Base-by-base conservation (phyloP, 2,329 filamentous ascomycete genomes). In the Cercospora sp. region DNA sequence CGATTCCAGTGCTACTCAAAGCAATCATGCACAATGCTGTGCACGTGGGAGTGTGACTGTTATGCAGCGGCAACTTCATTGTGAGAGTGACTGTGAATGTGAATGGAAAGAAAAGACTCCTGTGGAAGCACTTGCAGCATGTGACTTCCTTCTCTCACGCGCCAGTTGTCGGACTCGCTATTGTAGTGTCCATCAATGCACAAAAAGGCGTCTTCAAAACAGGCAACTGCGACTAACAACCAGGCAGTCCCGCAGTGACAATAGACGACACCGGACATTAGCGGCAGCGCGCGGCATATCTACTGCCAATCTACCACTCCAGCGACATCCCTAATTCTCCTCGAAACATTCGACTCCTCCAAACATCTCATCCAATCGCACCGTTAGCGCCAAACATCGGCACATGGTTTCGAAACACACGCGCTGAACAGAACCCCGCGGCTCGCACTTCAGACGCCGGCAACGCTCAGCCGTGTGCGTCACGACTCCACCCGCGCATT, bases 401-500 rank as follows among this genome's bases (percentile, higher is more conserved):
- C 2, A 21, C 16, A 10, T 16, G 55, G 10, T 21, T 16, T 59
- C 55, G 55, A 59, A 59, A 59, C 55, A 37, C 55, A 37, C n/a
- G 55, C n/a, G 55, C 55, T 37, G 55, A 57, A 37, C 30, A 21
- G 55, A 24, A 59, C 55, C 55, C 55, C 55, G 32, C 55, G 28
- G 28, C 28, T 18, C n/a, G 2, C 55, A 26, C 51, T 43, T 32
- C 34, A 59, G 55, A 53, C 62, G 37, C 55, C 34, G 62, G 62
- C 62, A 58, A 18, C 32, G 28, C 49, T 26, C 51, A 43, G 32
- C 62, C 62, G 62, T 37, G 30, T 65, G 62, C 62, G 62, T 65
- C 62, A 65, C 62, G 21, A n/a, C 26, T 28, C 51, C 21, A 58
- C 13, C 24, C 12, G 30, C 61, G 8, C 18, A 13, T 57, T 55